A percentile compares a stretch with the other conserved stretches of the same genome.
These are phyloP conservation scores for Linderniella brevidens DNA, from an alignment of 257 asterid species.

Conservation along the genomic window DNA sequence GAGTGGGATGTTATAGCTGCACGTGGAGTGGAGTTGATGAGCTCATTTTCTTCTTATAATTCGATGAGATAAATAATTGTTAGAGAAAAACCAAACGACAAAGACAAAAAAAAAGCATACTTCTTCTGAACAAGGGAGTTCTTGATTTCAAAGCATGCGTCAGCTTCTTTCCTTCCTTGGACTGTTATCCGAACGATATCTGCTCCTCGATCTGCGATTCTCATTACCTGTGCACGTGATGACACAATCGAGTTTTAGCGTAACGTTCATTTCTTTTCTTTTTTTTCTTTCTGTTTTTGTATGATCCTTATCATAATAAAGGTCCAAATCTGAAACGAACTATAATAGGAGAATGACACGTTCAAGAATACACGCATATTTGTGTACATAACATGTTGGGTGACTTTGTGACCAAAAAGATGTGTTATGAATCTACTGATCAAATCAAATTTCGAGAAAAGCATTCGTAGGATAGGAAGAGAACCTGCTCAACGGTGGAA, in stretches of 20 bases:
- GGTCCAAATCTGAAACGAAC: no score
- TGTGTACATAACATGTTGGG: no score
- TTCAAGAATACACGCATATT: no score
- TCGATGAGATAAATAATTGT: conserved; percentile 6
- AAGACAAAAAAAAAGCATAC: conserved; percentile 19
- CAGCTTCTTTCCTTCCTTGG: conserved; percentile 98
- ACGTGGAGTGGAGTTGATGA: conserved; percentile 9
- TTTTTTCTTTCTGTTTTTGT: no score
- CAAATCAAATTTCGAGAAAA: neutral
- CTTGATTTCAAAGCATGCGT: conserved; percentile 83
- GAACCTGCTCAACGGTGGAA: conserved; percentile 90
- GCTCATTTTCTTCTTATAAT: conserved; percentile 2
- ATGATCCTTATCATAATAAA: no score
- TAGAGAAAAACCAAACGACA: no score
- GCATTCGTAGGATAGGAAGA: neutral
- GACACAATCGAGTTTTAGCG: no score
- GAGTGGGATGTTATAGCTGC: conserved; percentile 82
- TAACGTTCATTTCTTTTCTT: no score
- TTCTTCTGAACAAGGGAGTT: conserved; percentile 88
- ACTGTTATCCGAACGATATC: conserved; percentile 93
- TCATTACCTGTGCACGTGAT: conserved; percentile 59
- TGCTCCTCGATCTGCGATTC: conserved; percentile 91
- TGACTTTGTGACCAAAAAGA: no score
- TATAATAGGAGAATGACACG: no score
- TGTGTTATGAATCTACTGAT: no score